A percentile compares a stretch with the other conserved stretches of the same genome.
Evolutionary conservation across 768 basidiomycete species (phyloP).

Genomic region (Leucogyrophana mollusca): DNA sequence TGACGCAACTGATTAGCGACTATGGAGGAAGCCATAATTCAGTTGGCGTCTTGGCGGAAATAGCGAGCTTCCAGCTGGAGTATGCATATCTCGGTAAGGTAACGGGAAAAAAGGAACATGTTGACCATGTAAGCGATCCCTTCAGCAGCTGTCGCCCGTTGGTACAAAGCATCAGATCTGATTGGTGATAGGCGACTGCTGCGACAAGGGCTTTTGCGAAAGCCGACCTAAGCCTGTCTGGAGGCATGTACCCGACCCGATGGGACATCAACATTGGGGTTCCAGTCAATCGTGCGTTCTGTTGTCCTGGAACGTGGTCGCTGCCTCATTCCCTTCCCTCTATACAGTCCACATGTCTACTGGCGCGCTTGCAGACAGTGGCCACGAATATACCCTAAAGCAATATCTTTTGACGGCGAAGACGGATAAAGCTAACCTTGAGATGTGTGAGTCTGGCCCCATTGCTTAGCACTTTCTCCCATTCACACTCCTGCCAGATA

Average conservation of each 20-base stretch:
- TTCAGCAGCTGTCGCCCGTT: not conserved
- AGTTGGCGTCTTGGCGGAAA: conserved; percentile 66
- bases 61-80: conserved; percentile 80
- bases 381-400: conserved; percentile 77
- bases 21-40: conserved; percentile 24
- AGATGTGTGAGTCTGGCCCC: conserved; percentile 55
- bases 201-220: conserved; percentile 48
- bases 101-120: conserved; percentile 67
- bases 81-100: conserved; percentile 80
- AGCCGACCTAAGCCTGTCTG: conserved; percentile 43
- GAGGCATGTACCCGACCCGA: conserved; percentile 62
- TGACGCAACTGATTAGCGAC: conserved; percentile 1
- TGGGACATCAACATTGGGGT: conserved; percentile 53
- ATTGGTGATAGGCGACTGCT: conserved; percentile 39
- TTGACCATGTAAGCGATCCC: conserved; percentile 47
- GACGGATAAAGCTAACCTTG: conserved; percentile 56
- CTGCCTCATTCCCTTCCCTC: conserved; percentile 3
- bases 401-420: conserved; percentile 66
- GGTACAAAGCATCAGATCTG: not conserved
- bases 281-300: conserved; percentile 46
- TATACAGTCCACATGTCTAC: conserved; percentile 49
- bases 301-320: not conserved
- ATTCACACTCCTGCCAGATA: conserved; percentile 38
- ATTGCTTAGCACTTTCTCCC: not conserved
- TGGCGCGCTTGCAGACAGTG: conserved; percentile 69